Evolutionary conservation across 495 filamentous ascomycete genomes (phyloP).

Genomic region (Pyrenopolyporus hunteri): DNA sequence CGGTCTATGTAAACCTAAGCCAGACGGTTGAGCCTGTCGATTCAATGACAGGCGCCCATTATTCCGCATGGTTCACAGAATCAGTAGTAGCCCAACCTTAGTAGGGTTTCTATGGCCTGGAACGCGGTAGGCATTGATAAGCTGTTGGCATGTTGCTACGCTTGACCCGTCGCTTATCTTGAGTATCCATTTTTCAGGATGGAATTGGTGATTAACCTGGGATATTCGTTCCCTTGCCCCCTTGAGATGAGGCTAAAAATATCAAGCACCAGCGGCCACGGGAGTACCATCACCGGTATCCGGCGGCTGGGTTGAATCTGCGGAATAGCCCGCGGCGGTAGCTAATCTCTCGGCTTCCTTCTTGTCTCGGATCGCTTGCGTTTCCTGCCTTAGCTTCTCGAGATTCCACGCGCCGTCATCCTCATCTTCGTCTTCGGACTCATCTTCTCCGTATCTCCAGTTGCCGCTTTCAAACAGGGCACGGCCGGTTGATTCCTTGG

Average conservation of each 20-base stretch:
- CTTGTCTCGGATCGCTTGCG: slow-evolving; percentile 66
- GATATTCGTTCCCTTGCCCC: neutral
- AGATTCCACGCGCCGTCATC: slow-evolving; percentile 78
- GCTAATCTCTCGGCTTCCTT: slow-evolving; percentile 66
- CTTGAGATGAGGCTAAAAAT: neutral
- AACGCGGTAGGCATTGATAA: slow-evolving; percentile 12
- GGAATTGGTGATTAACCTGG: slow-evolving; percentile 11
- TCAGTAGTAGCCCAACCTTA: slow-evolving; percentile 16
- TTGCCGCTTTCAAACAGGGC: slow-evolving; percentile 95
- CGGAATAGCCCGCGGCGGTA: slow-evolving; percentile 24
- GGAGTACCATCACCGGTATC: slow-evolving; percentile 26
- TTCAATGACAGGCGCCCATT: slow-evolving; percentile 4
- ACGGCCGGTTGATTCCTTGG: slow-evolving; percentile 94
- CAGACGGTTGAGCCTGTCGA: slow-evolving; percentile 16
- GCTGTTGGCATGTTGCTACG: slow-evolving; percentile 7
- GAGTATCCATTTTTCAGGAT: slow-evolving; percentile 4
- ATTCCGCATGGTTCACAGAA: slow-evolving; percentile 15
- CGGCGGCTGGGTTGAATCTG: slow-evolving; percentile 22
- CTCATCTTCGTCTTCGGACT: slow-evolving; percentile 62
- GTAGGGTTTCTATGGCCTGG: slow-evolving; percentile 7
- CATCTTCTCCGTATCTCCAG: slow-evolving; percentile 76
- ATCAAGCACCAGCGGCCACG: slow-evolving; percentile 26
- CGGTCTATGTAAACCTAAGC: slow-evolving; percentile 29
- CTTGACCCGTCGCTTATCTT: slow-evolving; percentile 39
- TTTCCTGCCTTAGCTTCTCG: slow-evolving; percentile 73